A percentile compares a stretch with the other conserved stretches of the same genome.
Evolutionary conservation across 2,329 filamentous ascomycete species (phyloP).

Genomic region (Sporothrix phasma): DNA sequence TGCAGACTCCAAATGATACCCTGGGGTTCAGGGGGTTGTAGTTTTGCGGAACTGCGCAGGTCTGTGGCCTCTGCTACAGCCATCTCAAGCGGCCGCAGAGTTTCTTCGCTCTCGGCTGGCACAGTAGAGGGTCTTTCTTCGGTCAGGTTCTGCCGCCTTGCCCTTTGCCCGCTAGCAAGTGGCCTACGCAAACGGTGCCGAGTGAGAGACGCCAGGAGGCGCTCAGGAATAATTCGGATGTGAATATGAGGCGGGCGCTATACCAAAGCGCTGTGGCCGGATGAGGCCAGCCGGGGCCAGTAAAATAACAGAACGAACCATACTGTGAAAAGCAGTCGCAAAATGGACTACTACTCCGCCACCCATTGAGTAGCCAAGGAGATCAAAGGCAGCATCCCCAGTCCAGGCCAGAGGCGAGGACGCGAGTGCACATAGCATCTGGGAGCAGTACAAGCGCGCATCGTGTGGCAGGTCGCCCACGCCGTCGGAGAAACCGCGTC

Average conservation of each 20-base stretch:
- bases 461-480: constrained; percentile 61
- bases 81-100: constrained; percentile 26
- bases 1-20: constrained; percentile 31
- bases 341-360: constrained; percentile 70
- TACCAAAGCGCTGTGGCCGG: constrained; percentile 42
- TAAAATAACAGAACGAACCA: constrained; percentile 62
- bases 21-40: constrained; percentile 18
- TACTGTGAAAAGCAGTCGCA: constrained; percentile 58
- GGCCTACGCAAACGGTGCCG: constrained; percentile 39
- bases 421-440: constrained; percentile 59
- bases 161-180: constrained; percentile 33
- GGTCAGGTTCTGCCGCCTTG: constrained; percentile 3
- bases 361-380: constrained; percentile 75
- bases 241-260: constrained; percentile 41
- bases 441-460: constrained; percentile 59
- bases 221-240: constrained; percentile 45
- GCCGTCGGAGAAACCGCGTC: constrained; percentile 56
- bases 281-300: constrained; percentile 74
- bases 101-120: constrained; percentile 3
- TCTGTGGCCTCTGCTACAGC: constrained; percentile 34
- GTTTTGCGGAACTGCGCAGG: constrained; percentile 20
- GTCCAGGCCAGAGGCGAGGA: constrained; percentile 64
- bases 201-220: constrained; percentile 39
- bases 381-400: constrained; percentile 44
- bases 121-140: not conserved